Evolutionary conservation across 2,329 filamentous ascomycete species (phyloP).

Genomic region (Paraphaeosphaeria sporulosa): DNA sequence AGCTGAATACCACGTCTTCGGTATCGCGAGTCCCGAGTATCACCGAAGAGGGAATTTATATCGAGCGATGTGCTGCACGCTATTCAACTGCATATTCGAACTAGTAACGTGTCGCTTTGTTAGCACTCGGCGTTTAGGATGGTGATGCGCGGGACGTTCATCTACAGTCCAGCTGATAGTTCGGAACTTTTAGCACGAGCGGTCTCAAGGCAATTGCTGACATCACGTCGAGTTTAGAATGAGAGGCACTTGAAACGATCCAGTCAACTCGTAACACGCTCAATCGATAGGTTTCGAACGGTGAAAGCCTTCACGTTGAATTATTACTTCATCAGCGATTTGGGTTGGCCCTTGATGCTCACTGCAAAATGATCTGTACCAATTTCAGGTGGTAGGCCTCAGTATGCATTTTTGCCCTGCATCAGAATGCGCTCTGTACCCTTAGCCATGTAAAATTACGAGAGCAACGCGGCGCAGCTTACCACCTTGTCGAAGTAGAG

Average conservation of each 20-base stretch:
- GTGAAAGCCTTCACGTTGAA: not conserved
- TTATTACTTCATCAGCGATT: not conserved
- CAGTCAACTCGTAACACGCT: not conserved
- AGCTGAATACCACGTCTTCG: not conserved
- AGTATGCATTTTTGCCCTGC: not conserved
- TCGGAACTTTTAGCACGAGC: conserved; percentile 1
- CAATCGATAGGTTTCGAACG: not conserved
- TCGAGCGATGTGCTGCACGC: not conserved
- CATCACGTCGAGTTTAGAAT: not conserved
- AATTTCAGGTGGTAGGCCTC: not conserved
- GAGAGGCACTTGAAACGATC: not conserved
- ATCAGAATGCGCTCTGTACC: not conserved
- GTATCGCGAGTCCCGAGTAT: not conserved
- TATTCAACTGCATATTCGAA: not conserved
- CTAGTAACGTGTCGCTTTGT: not conserved
- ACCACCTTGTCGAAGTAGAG: not conserved
- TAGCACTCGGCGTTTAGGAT: not conserved
- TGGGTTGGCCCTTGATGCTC: not conserved
- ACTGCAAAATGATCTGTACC: not conserved
- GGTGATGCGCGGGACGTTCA: not conserved
- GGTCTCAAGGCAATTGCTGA: not conserved
- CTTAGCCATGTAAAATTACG: not conserved
- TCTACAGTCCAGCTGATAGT: not conserved
- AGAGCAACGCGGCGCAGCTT: not conserved
- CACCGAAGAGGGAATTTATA: not conserved